These are phyloP conservation scores for Vigna mungo DNA, from an alignment of 306 rosid species.

Conservation along the genomic window DNA sequence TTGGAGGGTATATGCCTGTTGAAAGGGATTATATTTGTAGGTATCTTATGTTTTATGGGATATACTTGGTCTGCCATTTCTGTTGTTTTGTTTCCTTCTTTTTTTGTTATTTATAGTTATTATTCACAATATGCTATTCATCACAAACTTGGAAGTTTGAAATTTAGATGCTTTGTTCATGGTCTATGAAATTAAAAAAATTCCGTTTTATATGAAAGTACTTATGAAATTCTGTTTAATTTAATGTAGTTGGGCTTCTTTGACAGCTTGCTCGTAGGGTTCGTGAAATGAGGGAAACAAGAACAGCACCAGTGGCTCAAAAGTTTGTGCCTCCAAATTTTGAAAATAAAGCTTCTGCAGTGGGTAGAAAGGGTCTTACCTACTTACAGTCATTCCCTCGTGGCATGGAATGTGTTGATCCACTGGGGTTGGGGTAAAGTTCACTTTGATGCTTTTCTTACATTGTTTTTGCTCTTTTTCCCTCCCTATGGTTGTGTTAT, in stretches of 20 bases:
- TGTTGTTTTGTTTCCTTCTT: constrained; percentile 1
- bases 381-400: constrained; percentile 87
- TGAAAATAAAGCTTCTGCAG: constrained; percentile 62
- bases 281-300: constrained; percentile 97
- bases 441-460: constrained; percentile 40
- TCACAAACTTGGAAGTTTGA: constrained; percentile 22
- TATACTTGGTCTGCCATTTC: constrained; percentile 29
- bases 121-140: constrained; percentile 11
- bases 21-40: constrained; percentile 32
- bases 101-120: constrained; percentile 21
- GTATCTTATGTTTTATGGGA: constrained; percentile 30
- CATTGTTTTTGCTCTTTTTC: constrained; percentile 33
- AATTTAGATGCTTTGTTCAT: constrained; percentile 21
- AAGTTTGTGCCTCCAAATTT: constrained; percentile 77
- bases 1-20: constrained; percentile 24
- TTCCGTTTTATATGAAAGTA: constrained; percentile 28
- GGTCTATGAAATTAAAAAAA: constrained; percentile 19
- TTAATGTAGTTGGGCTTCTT: constrained; percentile 58
- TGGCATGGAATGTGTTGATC: constrained; percentile 98
- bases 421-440: constrained; percentile 89
- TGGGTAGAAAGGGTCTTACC: constrained; percentile 68
- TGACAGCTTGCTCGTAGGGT: constrained; percentile 96
- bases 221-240: constrained; percentile 51
- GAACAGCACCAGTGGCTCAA: constrained; percentile 88
- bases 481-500: constrained; percentile 12